These are phyloP conservation scores for Fonsecaea monophora DNA, from an alignment of 2,329 filamentous ascomycete species.

Conservation along the genomic window DNA sequence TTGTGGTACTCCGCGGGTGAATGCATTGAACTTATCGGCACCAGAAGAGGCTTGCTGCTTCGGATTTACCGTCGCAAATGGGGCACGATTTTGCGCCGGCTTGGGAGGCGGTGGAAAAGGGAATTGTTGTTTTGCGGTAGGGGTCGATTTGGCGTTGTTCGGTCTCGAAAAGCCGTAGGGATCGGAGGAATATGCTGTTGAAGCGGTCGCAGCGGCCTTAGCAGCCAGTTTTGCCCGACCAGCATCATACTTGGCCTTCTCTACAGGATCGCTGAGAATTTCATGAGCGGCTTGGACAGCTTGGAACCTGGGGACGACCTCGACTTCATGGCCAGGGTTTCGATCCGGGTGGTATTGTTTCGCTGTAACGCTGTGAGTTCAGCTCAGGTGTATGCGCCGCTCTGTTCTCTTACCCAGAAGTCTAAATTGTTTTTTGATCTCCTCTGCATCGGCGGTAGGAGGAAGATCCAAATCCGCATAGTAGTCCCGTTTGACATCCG, in stretches of 20 bases:
- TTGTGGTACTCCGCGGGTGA: slow-evolving; percentile 35
- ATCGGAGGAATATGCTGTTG: slow-evolving; percentile 25
- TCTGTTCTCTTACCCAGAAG: slow-evolving; percentile 69
- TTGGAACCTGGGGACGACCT: slow-evolving; percentile 83
- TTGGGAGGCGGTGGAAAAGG: slow-evolving; percentile 36
- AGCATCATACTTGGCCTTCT: slow-evolving; percentile 67
- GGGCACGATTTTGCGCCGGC: slow-evolving; percentile 17
- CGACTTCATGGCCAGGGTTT: slow-evolving; percentile 80
- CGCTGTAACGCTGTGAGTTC: slow-evolving; percentile 57
- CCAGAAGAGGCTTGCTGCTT: slow-evolving; percentile 33
- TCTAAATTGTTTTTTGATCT: slow-evolving; percentile 85
- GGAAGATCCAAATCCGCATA: slow-evolving; percentile 82
- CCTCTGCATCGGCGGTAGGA: slow-evolving; percentile 70
- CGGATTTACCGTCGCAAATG: slow-evolving; percentile 26
- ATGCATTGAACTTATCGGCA: slow-evolving; percentile 39
- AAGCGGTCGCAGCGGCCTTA: slow-evolving; percentile 28
- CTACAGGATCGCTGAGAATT: slow-evolving; percentile 67
- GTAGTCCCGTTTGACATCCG: slow-evolving; percentile 75
- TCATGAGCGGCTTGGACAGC: slow-evolving; percentile 86
- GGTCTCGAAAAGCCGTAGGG: slow-evolving; percentile 34
- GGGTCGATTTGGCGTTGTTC: slow-evolving; percentile 19
- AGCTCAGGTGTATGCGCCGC: slow-evolving; percentile 20
- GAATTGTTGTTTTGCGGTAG: slow-evolving; percentile 28
- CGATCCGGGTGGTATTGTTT: slow-evolving; percentile 88
- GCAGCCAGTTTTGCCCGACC: slow-evolving; percentile 52